Conservation (phyloP, 306 rosid species). For the Prunus fruticosa region DNA sequence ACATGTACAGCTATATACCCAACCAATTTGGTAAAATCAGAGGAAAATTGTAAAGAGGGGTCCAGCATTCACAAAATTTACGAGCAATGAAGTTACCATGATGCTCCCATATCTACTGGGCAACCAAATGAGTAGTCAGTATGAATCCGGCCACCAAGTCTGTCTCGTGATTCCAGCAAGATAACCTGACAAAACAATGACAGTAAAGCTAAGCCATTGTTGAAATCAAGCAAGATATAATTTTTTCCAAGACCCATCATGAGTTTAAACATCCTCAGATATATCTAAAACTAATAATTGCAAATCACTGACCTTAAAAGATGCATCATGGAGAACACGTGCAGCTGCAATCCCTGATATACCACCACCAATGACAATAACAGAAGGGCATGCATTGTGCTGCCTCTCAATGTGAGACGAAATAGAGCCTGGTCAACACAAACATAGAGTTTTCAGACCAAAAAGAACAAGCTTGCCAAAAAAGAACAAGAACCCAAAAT, state of each 20-base stretch:
- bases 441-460: neutral
- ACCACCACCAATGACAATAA: slow-evolving; percentile 87
- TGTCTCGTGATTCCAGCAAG: slow-evolving; percentile 71
- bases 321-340: slow-evolving; percentile 68
- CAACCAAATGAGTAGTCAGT: slow-evolving; percentile 79
- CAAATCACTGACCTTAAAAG: slow-evolving; percentile 48
- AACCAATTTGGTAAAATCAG: neutral
- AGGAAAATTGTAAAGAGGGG: neutral
- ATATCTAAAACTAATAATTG: neutral
- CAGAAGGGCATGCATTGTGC: slow-evolving; percentile 42
- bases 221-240: slow-evolving; percentile 15
- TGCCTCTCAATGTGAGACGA: slow-evolving; percentile 11
- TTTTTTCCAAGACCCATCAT: neutral
- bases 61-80: neutral
- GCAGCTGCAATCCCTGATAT: slow-evolving; percentile 86
- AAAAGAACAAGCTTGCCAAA: neutral
- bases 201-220: slow-evolving; percentile 10
- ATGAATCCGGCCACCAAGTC: slow-evolving; percentile 86
- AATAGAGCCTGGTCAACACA: neutral
- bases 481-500: neutral
- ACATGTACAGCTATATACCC: neutral
- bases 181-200: slow-evolving; percentile 47
- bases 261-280: neutral
- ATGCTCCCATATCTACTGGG: slow-evolving; percentile 93
- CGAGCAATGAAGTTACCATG: slow-evolving; percentile 49